phyloP scores from a whole-genome alignment of 179 eudicot species.

The Vitellaria paradoxa region DNA sequence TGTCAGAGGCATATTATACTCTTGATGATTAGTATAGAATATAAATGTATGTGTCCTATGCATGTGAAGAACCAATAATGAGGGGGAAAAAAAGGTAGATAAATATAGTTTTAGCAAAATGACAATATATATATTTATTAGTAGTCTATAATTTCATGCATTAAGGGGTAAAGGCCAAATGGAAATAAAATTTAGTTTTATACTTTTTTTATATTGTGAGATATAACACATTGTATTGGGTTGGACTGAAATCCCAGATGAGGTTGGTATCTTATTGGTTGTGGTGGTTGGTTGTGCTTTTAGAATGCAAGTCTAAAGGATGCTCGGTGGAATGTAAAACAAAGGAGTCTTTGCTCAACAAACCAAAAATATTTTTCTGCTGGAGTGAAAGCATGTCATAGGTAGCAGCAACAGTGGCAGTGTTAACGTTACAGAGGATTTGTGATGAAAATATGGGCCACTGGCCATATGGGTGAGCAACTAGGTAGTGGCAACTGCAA shows the following conservation, averaged over 20 bases:
- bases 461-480: neutral
- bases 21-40: neutral
- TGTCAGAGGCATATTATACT: slow-evolving; percentile 1
- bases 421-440: neutral
- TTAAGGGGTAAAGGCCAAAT: neutral
- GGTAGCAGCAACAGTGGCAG: neutral
- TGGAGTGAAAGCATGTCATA: neutral
- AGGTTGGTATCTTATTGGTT: neutral
- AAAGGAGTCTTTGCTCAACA: neutral
- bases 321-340: neutral
- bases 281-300: neutral
- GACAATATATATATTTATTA: neutral
- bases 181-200: too few species aligned
- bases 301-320: neutral
- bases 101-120: neutral
- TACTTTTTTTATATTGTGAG: too few species aligned
- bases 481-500: neutral
- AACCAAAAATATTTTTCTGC: too few species aligned
- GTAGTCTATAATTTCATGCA: neutral
- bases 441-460: slow-evolving; percentile 6
- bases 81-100: neutral
- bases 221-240: too few species aligned
- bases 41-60: neutral
- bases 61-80: neutral
- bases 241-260: neutral